Conservation (phyloP, 176 grass and related monocot genomes). For the Lolium rigidum region DNA sequence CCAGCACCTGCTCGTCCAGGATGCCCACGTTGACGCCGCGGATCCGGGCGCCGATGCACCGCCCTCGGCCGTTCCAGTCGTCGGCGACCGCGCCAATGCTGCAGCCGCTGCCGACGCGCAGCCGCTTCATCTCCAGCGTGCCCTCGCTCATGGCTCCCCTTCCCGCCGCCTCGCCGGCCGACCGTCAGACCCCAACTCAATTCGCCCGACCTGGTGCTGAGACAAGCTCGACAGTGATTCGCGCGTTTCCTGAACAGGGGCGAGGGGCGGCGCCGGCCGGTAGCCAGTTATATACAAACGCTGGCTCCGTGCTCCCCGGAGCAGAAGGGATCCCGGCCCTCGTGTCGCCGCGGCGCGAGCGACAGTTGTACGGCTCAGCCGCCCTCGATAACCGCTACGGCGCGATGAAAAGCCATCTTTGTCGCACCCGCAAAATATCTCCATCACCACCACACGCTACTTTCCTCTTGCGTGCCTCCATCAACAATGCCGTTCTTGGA, state of each 20-base stretch:
- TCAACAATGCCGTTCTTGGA: conserved; percentile 4
- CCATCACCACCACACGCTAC: not conserved
- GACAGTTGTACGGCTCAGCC: conserved; percentile 40
- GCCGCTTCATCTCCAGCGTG: not conserved
- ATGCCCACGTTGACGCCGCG: conserved; percentile 59
- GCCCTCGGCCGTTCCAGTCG: conserved; percentile 14
- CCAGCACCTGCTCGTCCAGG: conserved; percentile 68
- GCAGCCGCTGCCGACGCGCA: conserved; percentile 19
- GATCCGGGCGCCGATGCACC: conserved; percentile 18
- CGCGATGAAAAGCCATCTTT: not conserved
- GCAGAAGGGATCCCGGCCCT: no score
- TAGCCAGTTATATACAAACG: conserved; percentile 10
- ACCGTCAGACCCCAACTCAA: not conserved
- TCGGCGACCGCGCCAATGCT: not conserved
- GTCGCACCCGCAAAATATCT: conserved; percentile 45
- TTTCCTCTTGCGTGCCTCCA: not conserved
- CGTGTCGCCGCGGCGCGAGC: not conserved
- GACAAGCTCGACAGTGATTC: not conserved
- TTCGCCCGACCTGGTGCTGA: not conserved
- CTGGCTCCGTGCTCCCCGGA: not conserved
- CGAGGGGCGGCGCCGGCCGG: conserved; percentile 8
- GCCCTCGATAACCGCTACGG: not conserved
- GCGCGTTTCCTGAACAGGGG: not conserved
- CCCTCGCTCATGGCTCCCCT: conserved; percentile 5
- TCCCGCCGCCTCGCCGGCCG: no score